These are phyloP conservation scores for Epichloe scottii DNA, from an alignment of 2,329 filamentous ascomycete genomes.

Conservation along the genomic window DNA sequence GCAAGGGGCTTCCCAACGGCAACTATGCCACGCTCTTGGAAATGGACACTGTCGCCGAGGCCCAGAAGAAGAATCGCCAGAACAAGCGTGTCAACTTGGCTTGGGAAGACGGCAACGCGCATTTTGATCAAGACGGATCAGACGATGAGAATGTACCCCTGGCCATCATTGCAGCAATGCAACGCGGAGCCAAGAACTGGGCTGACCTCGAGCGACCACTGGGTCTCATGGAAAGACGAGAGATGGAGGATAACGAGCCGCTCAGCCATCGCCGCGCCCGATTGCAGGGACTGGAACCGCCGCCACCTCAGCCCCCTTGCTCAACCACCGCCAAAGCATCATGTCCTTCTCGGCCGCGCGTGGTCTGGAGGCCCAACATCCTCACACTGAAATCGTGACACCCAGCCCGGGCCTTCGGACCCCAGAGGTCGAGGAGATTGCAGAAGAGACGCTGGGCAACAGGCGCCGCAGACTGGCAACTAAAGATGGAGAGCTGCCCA, in stretches of 20 bases:
- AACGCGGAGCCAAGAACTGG: slow-evolving; percentile 37
- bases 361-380: slow-evolving; percentile 1
- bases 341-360: slow-evolving; percentile 25
- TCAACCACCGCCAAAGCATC: slow-evolving; percentile 31
- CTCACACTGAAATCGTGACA: background rate
- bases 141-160: slow-evolving; percentile 82
- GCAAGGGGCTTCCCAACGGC: slow-evolving; percentile 54
- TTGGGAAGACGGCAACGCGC: slow-evolving; percentile 62
- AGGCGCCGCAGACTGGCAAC: slow-evolving; percentile 53
- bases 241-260: slow-evolving; percentile 87
- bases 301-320: slow-evolving; percentile 18
- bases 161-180: slow-evolving; percentile 58
- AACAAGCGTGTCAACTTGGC: slow-evolving; percentile 72
- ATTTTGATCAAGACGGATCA: slow-evolving; percentile 30
- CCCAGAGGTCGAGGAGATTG: slow-evolving; percentile 43
- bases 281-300: slow-evolving; percentile 50
- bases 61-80: slow-evolving; percentile 63
- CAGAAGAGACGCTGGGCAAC: slow-evolving; percentile 53
- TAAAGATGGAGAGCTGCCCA: slow-evolving; percentile 38
- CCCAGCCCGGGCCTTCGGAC: slow-evolving; percentile 17
- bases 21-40: slow-evolving; percentile 84
- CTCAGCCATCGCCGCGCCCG: slow-evolving; percentile 65
- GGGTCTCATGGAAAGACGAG: slow-evolving; percentile 66
- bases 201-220: slow-evolving; percentile 51
- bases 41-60: slow-evolving; percentile 78